A percentile compares a stretch with the other conserved stretches of the same genome.
Evolutionary conservation across 805 yeast genomes (phyloP).

Genomic region (Candida nonsorbophila): DNA sequence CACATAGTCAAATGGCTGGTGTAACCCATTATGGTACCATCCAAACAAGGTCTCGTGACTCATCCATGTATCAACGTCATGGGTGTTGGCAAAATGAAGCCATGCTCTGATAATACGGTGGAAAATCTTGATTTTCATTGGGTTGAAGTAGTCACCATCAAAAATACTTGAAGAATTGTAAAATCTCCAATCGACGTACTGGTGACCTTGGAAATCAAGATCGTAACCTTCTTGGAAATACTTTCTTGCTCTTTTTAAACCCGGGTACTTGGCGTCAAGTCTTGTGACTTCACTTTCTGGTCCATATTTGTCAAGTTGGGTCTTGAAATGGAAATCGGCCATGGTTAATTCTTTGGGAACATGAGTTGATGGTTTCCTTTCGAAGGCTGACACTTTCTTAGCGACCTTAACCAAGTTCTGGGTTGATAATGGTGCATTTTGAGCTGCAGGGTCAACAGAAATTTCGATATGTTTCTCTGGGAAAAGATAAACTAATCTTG

Average conservation of each 20-base stretch:
- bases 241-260: slow-evolving; percentile 8
- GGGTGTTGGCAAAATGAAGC: slow-evolving; percentile 36
- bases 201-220: slow-evolving; percentile 1
- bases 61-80: slow-evolving; percentile 33
- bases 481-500: slow-evolving; percentile 7
- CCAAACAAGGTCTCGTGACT: slow-evolving; percentile 32
- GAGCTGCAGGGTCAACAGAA: slow-evolving; percentile 8
- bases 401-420: too few relatives aligned
- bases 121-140: slow-evolving; percentile 9
- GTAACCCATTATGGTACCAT: slow-evolving; percentile 48
- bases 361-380: too few relatives aligned
- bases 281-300: slow-evolving; percentile 1
- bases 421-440: too few relatives aligned
- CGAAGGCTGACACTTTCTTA: too few relatives aligned
- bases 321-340: too few relatives aligned
- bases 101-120: slow-evolving; percentile 40
- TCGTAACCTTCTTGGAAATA: slow-evolving; percentile 10
- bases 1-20: slow-evolving; percentile 52
- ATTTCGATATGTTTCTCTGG: slow-evolving; percentile 6
- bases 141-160: slow-evolving; percentile 1
- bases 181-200: slow-evolving; percentile 10
- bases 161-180: slow-evolving; percentile 4
- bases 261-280: slow-evolving; percentile 6
- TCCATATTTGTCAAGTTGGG: too few relatives aligned
- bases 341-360: too few relatives aligned